Evolutionary conservation across 2,329 filamentous ascomycete species (phyloP).

Genomic region (Aspergillus uvarum): DNA sequence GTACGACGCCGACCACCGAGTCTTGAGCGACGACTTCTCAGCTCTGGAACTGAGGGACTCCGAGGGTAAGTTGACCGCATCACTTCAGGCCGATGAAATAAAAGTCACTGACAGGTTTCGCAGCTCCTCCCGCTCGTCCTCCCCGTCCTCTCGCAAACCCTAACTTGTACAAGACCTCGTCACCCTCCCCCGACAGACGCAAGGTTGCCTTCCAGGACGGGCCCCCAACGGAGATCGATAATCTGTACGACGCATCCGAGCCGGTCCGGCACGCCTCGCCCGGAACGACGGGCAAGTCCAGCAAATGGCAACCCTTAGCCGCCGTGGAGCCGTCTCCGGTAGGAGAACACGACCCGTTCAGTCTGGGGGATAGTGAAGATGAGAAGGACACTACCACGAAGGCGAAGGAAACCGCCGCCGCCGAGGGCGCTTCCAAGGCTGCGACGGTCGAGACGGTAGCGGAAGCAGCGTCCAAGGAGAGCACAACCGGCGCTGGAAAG

Average conservation of each 20-base stretch:
- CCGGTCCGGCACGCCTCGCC: slow-evolving; percentile 53
- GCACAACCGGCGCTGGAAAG: slow-evolving; percentile 27
- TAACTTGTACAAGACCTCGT: slow-evolving; percentile 73
- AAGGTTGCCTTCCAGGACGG: slow-evolving; percentile 61
- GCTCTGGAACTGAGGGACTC: slow-evolving; percentile 62
- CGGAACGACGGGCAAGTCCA: slow-evolving; percentile 63
- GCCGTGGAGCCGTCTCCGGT: slow-evolving; percentile 81
- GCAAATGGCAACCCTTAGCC: slow-evolving; percentile 96
- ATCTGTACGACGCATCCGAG: slow-evolving; percentile 65
- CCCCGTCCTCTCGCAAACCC: slow-evolving; percentile 72
- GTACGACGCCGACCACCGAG: slow-evolving; percentile 91
- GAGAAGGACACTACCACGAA: slow-evolving; percentile 69
- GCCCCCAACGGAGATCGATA: slow-evolving; percentile 76
- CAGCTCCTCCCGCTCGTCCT: slow-evolving; percentile 55
- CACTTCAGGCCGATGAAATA: background rate
- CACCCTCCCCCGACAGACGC: slow-evolving; percentile 53
- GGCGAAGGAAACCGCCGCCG: slow-evolving; percentile 58
- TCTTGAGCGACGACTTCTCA: slow-evolving; percentile 85
- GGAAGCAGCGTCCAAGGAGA: slow-evolving; percentile 34
- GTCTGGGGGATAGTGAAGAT: slow-evolving; percentile 90
- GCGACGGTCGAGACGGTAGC: slow-evolving; percentile 55
- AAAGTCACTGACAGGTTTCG: slow-evolving; percentile 1
- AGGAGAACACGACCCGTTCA: slow-evolving; percentile 91
- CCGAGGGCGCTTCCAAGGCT: slow-evolving; percentile 62
- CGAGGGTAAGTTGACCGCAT: slow-evolving; percentile 48